Percentiles rank a stretch among this genome's conserved stretches.
Conservation (phyloP, 73 alveolate species). For the Blepharisma stoltei region DNA sequence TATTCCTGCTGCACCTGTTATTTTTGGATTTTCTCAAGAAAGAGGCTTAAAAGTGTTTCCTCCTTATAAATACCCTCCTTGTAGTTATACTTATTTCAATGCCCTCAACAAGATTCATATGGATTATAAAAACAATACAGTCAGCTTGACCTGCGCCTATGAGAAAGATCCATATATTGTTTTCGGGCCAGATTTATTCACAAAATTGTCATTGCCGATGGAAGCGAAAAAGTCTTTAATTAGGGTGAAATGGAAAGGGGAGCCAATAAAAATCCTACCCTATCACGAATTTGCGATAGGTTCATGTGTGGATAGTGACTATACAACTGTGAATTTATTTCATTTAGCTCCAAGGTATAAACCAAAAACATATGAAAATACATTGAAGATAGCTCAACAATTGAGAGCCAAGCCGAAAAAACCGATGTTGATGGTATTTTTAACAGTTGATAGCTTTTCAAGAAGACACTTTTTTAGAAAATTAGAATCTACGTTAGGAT, state of each 20-base stretch:
- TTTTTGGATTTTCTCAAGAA: not conserved
- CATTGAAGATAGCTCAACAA: not conserved
- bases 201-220: not conserved
- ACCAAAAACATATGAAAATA: not conserved
- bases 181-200: not conserved
- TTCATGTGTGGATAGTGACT: not conserved
- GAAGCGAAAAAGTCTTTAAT: not conserved
- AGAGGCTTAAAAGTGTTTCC: not conserved
- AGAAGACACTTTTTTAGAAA: slow-evolving; percentile 17
- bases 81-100: not conserved
- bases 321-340: not conserved
- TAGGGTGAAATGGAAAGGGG: not conserved
- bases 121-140: not conserved
- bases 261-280: not conserved
- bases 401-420: not conserved
- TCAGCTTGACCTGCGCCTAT: not conserved
- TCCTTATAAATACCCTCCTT: slow-evolving; percentile 1
- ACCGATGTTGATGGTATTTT: not conserved
- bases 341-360: not conserved
- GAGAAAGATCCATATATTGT: not conserved
- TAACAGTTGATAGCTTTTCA: slow-evolving; percentile 7
- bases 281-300: not conserved
- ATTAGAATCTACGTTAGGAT: not conserved
- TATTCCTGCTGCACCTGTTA: not conserved
- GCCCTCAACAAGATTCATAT: not conserved